phyloP scores from a whole-genome alignment of 805 yeast genomes.

The Metschnikowia borealis region DNA sequence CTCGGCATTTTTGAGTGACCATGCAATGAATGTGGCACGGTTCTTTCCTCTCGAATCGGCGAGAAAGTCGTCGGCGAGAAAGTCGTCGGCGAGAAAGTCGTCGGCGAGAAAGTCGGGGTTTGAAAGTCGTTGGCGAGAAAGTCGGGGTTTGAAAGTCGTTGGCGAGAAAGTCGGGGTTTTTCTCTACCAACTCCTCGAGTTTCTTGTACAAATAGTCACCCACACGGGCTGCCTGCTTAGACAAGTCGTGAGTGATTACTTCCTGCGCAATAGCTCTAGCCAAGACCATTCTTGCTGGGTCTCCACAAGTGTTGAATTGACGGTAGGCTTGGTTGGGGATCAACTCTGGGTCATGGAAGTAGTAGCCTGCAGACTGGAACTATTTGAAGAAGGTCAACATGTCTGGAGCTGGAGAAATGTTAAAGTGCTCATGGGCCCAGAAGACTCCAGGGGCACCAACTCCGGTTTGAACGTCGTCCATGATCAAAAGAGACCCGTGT shows the following conservation, averaged over 20 bases:
- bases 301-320: conserved; percentile 91
- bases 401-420: conserved; percentile 72
- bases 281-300: conserved; percentile 74
- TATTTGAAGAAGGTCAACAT: conserved; percentile 84
- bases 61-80: too few relatives aligned
- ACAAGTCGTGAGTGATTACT: conserved; percentile 56
- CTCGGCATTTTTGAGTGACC: conserved; percentile 55
- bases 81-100: too few relatives aligned
- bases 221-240: conserved; percentile 51
- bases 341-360: conserved; percentile 68
- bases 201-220: conserved; percentile 63
- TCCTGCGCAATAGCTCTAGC: conserved; percentile 72
- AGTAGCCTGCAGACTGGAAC: conserved; percentile 87
- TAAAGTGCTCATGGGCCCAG: conserved; percentile 89
- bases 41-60: conserved; percentile 67
- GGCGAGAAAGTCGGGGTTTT: conserved; percentile 60
- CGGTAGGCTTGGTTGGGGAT: conserved; percentile 77
- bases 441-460: conserved; percentile 81
- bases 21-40: conserved; percentile 80
- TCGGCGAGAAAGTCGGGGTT: too few relatives aligned
- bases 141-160: too few relatives aligned
- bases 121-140: too few relatives aligned
- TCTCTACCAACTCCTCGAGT: conserved; percentile 47
- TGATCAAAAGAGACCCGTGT: conserved; percentile 66
- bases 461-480: conserved; percentile 90